Evolutionary conservation across 768 basidiomycete genomes (phyloP), one percentile per base, ranked within the genome.

Genomic region (Boletus sp.): DNA sequence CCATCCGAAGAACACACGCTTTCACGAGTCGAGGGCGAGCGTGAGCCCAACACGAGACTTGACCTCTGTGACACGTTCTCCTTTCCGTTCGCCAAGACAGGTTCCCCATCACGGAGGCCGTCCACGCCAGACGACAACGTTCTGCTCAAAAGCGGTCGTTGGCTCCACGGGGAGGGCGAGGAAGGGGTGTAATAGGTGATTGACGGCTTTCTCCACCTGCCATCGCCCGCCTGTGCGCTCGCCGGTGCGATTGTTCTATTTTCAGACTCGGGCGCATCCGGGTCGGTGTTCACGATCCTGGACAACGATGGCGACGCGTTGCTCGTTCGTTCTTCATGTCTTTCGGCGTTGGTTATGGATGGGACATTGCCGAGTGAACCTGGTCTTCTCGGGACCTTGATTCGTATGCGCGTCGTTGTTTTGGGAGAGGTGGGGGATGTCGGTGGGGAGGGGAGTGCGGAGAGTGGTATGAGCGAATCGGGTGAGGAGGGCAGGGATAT

Each of bases 111-210:
- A n/a, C 27, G 47, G 8, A 27, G 41, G 15, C 30, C 13, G 21
- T 52, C 56, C 25, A 34, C 30, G 48, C 51, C n/a, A 1, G 34
- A 53, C 7, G 63, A 55, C 39, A 23, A 34, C 1, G 49, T 51
- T 40, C 44, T 54, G 33, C 32, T 51, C 23, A 7, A 10, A 0
- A 38, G 47, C 5, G 51, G 49, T 25, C 55, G 62, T 6, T 58
- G 63, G 19, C 38, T 54, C 58, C 67, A 59, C 2, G 67, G 67
- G 1, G 67, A 60, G 25, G 66, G 66, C 2, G 66, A 69, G 2
- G 57, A 52, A 11, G 64, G 60, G 11, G 66, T 69, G 33, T 64
- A 68, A 39, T 70, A 70, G 10, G 64, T 29, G 45, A 70, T 70
- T 1, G 68, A 70, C 0, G 68, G 62, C 45, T 65, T 68, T 50